Evolutionary conservation across 2,329 filamentous ascomycete species (phyloP), one percentile per base, ranked within the genome.

Genomic region (Neocucurbitaria cava): DNA sequence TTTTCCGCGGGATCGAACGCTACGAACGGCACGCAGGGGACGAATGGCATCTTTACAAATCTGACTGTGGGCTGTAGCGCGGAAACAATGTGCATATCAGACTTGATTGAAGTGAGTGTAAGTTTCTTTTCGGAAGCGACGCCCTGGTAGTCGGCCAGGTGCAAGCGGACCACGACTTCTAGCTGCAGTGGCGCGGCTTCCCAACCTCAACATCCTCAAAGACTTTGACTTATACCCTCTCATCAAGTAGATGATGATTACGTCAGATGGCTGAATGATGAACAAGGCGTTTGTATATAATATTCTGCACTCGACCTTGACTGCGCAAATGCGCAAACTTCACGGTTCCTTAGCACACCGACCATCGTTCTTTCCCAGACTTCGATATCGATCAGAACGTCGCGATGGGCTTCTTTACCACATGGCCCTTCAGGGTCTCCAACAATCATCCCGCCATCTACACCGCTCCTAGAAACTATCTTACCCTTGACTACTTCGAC

Each of bases 321-420:
- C 39, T 35, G 59, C 59, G 56, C 59, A 59, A 54, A 36, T 59
- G 59, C 59, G 59, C 59, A 61, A 54, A 61, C 50, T n/a, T 43
- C 44, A n/a, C 20, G 43, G 26, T 30, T 5, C 15, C 17, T 35
- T 20, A 52, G 24, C 40, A 52, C 42, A 54, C 49, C 33, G 7
- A 6, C 35, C 24, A 17, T 43, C 24, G 47, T 48, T 39, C 40
- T 44, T 58, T 51, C 56, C 58, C 21, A 47, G n/a, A 11, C 20
- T 18, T 49, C 28, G 41, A 10, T 20, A 10, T n/a, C 18, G 38
- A 21, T n/a, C n/a, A n/a, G n/a, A n/a, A n/a, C 33, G 11, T 48
- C 35, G 26, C 28, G 45, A 52, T 49, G 39, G 47, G 44, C 3
- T 5, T 11, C 35, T 10, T 24, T 13, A 11, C 11, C 35, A 9